Conservation (phyloP, 805 yeast genomes). For the Tetrapisispora phaffii region DNA sequence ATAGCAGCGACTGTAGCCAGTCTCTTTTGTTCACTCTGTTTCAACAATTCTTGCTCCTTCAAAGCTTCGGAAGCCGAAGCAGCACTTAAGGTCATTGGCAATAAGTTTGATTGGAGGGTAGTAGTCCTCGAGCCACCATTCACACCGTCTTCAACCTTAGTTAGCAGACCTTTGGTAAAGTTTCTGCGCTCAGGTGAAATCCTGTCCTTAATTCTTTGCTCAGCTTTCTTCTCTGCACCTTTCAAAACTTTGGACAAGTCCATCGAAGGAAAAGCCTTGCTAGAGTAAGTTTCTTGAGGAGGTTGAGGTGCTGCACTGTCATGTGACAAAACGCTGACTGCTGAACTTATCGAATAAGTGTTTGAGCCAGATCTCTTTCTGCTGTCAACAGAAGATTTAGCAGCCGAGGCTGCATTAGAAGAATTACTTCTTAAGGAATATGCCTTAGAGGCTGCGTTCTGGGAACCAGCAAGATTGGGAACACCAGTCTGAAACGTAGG, state of each 20-base stretch:
- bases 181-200: conserved; percentile 13
- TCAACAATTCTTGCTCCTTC: not conserved
- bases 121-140: not conserved
- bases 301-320: not conserved
- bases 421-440: conserved; percentile 8
- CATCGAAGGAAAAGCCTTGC: conserved; percentile 11
- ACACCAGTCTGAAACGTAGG: not conserved
- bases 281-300: conserved; percentile 1
- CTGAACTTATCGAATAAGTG: conserved; percentile 15
- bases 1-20: conserved; percentile 37
- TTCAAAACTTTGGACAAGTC: conserved; percentile 22
- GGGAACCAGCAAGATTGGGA: not conserved
- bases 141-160: conserved; percentile 12
- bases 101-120: not conserved
- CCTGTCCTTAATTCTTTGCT: conserved; percentile 17
- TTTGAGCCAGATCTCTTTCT: not conserved
- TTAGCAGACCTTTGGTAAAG: conserved; percentile 15
- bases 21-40: conserved; percentile 6
- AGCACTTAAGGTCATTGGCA: not conserved
- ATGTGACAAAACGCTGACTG: conserved; percentile 3
- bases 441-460: conserved; percentile 26
- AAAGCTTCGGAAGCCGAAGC: not conserved
- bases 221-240: conserved; percentile 26
- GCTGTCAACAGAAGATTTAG: not conserved
- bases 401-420: not conserved